Conservation (phyloP, 1,139 yeast species). For the Debaryomyces robertsiae region DNA sequence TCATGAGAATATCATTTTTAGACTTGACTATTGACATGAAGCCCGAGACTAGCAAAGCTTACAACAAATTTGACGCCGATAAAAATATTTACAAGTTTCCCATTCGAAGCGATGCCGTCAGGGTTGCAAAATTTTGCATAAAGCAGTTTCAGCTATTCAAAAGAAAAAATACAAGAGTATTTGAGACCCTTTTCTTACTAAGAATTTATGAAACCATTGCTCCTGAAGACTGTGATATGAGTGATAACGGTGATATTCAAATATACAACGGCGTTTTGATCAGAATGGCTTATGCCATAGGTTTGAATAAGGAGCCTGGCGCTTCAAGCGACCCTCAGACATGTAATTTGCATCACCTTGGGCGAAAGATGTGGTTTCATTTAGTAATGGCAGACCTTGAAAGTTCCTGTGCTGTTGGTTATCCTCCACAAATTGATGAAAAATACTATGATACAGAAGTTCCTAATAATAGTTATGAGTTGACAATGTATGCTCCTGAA, state of each 20-base stretch:
- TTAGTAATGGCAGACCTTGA: constrained; percentile 19
- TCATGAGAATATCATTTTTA: no score
- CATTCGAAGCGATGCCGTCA: constrained; percentile 15
- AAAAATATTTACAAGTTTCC: constrained; percentile 17
- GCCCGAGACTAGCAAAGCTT: no score
- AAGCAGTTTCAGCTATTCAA: constrained; percentile 22
- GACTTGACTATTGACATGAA: background rate
- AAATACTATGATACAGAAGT: constrained; percentile 1
- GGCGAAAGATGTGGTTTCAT: constrained; percentile 58
- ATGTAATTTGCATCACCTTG: constrained; percentile 36
- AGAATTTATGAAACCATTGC: constrained; percentile 7
- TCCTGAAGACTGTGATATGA: constrained; percentile 8
- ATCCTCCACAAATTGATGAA: background rate
- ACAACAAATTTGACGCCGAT: no score
- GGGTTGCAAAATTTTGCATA: constrained; percentile 27
- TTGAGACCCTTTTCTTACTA: constrained; percentile 6
- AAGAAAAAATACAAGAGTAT: constrained; percentile 4
- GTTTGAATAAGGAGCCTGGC: constrained; percentile 6
- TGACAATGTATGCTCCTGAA: no score
- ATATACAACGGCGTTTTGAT: constrained; percentile 4
- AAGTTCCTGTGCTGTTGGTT: constrained; percentile 1
- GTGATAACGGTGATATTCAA: constrained; percentile 3
- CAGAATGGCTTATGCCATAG: constrained; percentile 8
- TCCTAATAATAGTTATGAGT: background rate
- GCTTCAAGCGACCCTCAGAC: constrained; percentile 12